These are phyloP conservation scores for Carex sylvatica DNA, from an alignment of 202 grass and related monocot species.

Conservation along the genomic window DNA sequence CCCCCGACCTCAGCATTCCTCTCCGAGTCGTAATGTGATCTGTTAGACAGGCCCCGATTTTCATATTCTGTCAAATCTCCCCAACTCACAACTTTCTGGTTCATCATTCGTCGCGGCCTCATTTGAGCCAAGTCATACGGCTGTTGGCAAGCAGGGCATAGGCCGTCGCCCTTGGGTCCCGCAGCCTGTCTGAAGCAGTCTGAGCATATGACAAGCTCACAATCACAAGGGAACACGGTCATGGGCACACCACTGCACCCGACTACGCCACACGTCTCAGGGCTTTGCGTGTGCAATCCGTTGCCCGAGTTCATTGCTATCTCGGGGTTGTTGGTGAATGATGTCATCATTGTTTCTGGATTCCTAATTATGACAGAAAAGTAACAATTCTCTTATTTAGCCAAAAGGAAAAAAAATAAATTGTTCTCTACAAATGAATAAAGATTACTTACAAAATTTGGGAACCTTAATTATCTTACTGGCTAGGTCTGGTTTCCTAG, in stretches of 20 bases:
- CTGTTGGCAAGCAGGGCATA: constrained; percentile 26
- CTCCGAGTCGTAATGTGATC: constrained; percentile 13
- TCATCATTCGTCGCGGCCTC: constrained; percentile 12
- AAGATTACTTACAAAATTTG: background rate
- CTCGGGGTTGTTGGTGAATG: background rate
- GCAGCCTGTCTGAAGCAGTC: constrained; percentile 21
- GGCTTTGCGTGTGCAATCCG: background rate
- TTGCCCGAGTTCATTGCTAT: background rate
- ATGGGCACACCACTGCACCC: constrained; percentile 23
- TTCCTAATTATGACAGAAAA: background rate
- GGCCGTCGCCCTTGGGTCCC: background rate
- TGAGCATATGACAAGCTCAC: constrained; percentile 21
- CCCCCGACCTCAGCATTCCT: background rate
- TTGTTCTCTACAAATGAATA: background rate
- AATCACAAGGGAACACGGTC: constrained; percentile 24
- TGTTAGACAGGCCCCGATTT: constrained; percentile 8
- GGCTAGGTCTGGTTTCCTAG: background rate
- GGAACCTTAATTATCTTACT: background rate
- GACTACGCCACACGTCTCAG: background rate
- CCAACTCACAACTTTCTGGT: constrained; percentile 22
- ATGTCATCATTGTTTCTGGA: background rate
- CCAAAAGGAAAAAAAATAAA: background rate
- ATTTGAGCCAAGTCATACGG: constrained; percentile 17
- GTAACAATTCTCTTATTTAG: background rate
- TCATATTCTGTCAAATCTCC: constrained; percentile 17